Base-by-base conservation (phyloP, 2,329 filamentous ascomycete genomes). In the Aspergillus tamarii region DNA sequence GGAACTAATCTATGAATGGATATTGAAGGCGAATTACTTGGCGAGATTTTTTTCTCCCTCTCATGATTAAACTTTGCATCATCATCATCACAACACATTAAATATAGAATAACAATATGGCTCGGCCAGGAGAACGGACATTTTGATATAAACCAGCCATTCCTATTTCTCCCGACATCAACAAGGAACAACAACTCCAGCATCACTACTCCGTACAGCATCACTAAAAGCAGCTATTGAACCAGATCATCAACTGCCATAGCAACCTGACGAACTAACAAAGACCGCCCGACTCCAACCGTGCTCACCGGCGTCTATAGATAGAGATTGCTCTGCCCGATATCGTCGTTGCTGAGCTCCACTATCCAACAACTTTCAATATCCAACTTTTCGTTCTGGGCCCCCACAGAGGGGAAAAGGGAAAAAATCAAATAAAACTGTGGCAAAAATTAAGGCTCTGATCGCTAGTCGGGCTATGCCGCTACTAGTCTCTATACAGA, bases 371-470 rank as follows among this genome's bases (percentile, higher is more conserved):
- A 52, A n/a, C 39, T 23, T 52, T 52, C 23, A 19, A 30, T 30
- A 34, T 34, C 28, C 8, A 52, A 32, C 48, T 34, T 34, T 34
- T 52, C 48, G 2, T 52, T 10, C 48, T 4, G 10, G 21, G 19
- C 26, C 48, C 48, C 48, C 48, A 32, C 16, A 21, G 10, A 21
- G 11, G 19, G 26, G 14, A 52, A 21, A 14, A 48, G 26, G 5
- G n/a, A n/a, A 48, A 26, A 48, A 23, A 6, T 36, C 11, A 14
- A 26, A 23, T 19, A 16, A 34, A 32, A 30, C 14, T 19, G 46
- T 50, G 48, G 48, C 48, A 52, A 52, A 32, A 41, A 41, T n/a
- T 52, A 34, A 52, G 48, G 48, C 48, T 52, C 48, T 52, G 9
- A n/a, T 50, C 46, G 5, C 23, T 11, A 8, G 45, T 48, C 19